These are phyloP conservation scores for Yamadazyma triangularis DNA, from an alignment of 1,139 yeast species.

Conservation along the genomic window DNA sequence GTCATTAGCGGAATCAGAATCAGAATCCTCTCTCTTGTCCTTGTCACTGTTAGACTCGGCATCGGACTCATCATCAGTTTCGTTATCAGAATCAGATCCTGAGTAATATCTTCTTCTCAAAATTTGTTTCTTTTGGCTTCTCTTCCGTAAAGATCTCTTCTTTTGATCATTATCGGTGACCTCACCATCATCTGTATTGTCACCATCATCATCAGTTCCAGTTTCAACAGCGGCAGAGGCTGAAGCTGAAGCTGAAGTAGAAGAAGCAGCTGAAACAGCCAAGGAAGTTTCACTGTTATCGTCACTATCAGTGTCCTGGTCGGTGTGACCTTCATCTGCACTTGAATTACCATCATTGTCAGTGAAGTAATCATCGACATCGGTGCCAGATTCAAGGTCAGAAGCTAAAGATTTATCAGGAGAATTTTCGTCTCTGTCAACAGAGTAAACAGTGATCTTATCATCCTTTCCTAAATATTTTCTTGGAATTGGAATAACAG, in stretches of 20 bases:
- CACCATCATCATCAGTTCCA: too few relatives aligned
- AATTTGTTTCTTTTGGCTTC: too few relatives aligned
- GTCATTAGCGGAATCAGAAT: too few relatives aligned
- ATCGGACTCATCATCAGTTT: slow-evolving; percentile 1
- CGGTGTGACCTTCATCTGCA: too few relatives aligned
- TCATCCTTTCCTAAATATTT: slow-evolving; percentile 3
- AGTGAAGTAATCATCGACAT: slow-evolving; percentile 6
- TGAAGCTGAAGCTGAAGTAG: slow-evolving; percentile 4
- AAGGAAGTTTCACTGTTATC: too few relatives aligned
- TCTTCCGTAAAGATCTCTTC: too few relatives aligned
- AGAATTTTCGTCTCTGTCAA: slow-evolving; percentile 1
- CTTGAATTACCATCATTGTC: slow-evolving; percentile 5
- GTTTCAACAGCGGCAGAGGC: slow-evolving; percentile 5
- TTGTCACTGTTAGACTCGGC: slow-evolving; percentile 1
- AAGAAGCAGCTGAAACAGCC: slow-evolving; percentile 1
- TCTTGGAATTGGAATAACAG: slow-evolving; percentile 7
- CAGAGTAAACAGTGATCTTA: slow-evolving; percentile 6
- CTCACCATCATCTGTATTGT: slow-evolving; percentile 1
- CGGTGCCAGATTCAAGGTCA: too few relatives aligned
- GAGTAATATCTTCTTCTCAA: too few relatives aligned
- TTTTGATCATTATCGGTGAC: slow-evolving; percentile 2
- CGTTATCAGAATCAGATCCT: too few relatives aligned
- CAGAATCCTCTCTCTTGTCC: too few relatives aligned
- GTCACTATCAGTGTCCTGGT: too few relatives aligned
- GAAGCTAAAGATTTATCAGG: too few relatives aligned